phyloP scores from a whole-genome alignment of 1,284 basidiomycete genomes.

The Paramarasmius palmivorus region DNA sequence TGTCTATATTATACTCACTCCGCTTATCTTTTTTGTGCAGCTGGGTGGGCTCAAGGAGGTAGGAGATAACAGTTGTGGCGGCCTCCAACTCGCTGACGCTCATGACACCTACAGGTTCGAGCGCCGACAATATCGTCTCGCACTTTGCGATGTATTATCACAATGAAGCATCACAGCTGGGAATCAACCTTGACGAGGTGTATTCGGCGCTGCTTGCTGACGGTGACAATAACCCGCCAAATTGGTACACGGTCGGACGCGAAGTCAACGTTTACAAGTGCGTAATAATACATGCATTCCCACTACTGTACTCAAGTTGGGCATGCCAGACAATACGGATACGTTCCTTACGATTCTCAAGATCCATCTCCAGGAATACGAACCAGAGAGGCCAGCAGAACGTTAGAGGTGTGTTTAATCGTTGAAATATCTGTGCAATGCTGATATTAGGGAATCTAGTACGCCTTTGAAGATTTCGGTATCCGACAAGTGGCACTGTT shows the following conservation, averaged over 20 bases:
- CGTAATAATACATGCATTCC: slow-evolving; percentile 17
- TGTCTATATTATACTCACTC: neutral
- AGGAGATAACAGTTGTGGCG: slow-evolving; percentile 7
- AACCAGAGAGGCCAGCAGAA: slow-evolving; percentile 68
- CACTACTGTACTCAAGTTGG: neutral
- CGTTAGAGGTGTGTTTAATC: slow-evolving; percentile 53
- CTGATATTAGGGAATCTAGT: slow-evolving; percentile 31
- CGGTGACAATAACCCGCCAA: slow-evolving; percentile 61
- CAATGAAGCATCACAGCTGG: slow-evolving; percentile 58
- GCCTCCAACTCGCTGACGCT: neutral
- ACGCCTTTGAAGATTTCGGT: slow-evolving; percentile 60
- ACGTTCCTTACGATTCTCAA: slow-evolving; percentile 62
- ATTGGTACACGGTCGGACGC: slow-evolving; percentile 68
- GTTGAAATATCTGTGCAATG: neutral
- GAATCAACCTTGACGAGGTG: slow-evolving; percentile 60
- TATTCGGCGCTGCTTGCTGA: slow-evolving; percentile 62
- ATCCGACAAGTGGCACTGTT: slow-evolving; percentile 57
- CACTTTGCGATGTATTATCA: slow-evolving; percentile 70
- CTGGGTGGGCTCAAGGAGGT: slow-evolving; percentile 72
- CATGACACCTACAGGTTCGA: slow-evolving; percentile 45
- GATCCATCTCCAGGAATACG: slow-evolving; percentile 62
- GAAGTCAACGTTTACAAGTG: slow-evolving; percentile 69
- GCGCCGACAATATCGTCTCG: slow-evolving; percentile 63
- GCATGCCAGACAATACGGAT: slow-evolving; percentile 53
- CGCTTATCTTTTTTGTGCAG: slow-evolving; percentile 53